phyloP scores from a whole-genome alignment of 2,329 filamentous ascomycete genomes.

The Aaosphaeria pasadenensis region DNA sequence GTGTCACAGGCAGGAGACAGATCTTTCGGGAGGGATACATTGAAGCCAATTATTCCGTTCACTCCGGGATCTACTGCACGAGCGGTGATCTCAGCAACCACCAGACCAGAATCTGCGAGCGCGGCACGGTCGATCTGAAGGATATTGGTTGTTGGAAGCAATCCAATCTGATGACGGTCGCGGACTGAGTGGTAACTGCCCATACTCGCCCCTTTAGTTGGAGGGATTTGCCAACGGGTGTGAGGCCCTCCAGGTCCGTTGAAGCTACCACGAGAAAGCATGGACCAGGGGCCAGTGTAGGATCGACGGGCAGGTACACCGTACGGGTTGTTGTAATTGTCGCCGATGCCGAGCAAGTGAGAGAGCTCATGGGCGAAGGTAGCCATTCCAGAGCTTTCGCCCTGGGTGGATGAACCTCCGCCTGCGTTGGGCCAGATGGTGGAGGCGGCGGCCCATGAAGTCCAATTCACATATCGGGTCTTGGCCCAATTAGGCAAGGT shows the following conservation, averaged over 20 bases:
- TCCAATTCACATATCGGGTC: slow-evolving; percentile 55
- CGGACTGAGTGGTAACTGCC: slow-evolving; percentile 54
- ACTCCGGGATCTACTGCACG: slow-evolving; percentile 44
- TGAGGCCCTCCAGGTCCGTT: slow-evolving; percentile 55
- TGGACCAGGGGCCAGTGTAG: slow-evolving; percentile 53
- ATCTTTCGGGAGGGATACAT: slow-evolving; percentile 45
- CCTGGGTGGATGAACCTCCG: slow-evolving; percentile 52
- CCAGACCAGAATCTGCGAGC: slow-evolving; percentile 43
- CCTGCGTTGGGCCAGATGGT: slow-evolving; percentile 55
- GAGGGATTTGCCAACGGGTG: slow-evolving; percentile 52
- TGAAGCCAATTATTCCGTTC: slow-evolving; percentile 46
- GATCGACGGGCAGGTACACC: slow-evolving; percentile 44
- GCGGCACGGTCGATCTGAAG: slow-evolving; percentile 45
- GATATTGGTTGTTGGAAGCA: slow-evolving; percentile 44
- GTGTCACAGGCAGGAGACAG: slow-evolving; percentile 45
- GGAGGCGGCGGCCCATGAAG: slow-evolving; percentile 51
- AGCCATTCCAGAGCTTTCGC: slow-evolving; percentile 52
- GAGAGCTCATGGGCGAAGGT: slow-evolving; percentile 55
- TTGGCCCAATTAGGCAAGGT: slow-evolving; percentile 46
- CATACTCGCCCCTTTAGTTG: slow-evolving; percentile 47
- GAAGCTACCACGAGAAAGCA: slow-evolving; percentile 53
- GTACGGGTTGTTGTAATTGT: slow-evolving; percentile 58
- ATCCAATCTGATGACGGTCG: slow-evolving; percentile 54
- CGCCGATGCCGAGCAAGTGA: slow-evolving; percentile 52
- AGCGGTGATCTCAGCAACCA: slow-evolving; percentile 48